Percentiles rank a stretch among this genome's conserved stretches.
Conservation (phyloP, 495 filamentous ascomycete genomes). For the Paragyromitra xinjiangensis region DNA sequence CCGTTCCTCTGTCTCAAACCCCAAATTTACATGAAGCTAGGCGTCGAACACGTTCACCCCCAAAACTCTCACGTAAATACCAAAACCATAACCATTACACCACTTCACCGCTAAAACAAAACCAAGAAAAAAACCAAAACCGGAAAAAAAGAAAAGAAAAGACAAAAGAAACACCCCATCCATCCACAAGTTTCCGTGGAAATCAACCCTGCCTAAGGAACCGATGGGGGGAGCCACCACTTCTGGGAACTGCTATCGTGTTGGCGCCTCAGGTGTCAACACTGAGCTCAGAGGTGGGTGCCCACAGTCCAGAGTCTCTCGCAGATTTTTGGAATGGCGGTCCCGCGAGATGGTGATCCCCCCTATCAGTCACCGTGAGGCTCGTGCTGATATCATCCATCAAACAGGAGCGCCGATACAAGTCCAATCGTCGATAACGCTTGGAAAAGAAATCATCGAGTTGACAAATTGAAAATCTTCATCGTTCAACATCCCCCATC, state of each 20-base stretch:
- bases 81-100: conserved; percentile 18
- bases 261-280: background rate
- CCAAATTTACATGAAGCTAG: conserved; percentile 40
- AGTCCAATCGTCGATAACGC: conserved; percentile 41
- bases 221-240: background rate
- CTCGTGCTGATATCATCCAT: background rate
- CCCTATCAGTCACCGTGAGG: background rate
- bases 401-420: conserved; percentile 30
- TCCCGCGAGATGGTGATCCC: conserved; percentile 12
- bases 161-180: background rate
- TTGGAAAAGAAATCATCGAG: conserved; percentile 47
- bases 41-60: conserved; percentile 16
- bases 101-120: background rate
- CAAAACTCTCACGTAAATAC: conserved; percentile 12
- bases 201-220: background rate
- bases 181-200: conserved; percentile 9
- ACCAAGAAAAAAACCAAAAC: background rate
- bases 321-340: background rate
- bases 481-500: conserved; percentile 35
- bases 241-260: background rate
- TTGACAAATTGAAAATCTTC: conserved; percentile 47
- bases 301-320: background rate
- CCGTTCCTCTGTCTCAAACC: conserved; percentile 4
- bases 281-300: background rate
- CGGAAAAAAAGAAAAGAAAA: background rate